Percentiles rank a stretch among this genome's conserved stretches.
Evolutionary conservation across 169 alveolate species (phyloP).

Genomic region (Amoebophrya sp.): DNA sequence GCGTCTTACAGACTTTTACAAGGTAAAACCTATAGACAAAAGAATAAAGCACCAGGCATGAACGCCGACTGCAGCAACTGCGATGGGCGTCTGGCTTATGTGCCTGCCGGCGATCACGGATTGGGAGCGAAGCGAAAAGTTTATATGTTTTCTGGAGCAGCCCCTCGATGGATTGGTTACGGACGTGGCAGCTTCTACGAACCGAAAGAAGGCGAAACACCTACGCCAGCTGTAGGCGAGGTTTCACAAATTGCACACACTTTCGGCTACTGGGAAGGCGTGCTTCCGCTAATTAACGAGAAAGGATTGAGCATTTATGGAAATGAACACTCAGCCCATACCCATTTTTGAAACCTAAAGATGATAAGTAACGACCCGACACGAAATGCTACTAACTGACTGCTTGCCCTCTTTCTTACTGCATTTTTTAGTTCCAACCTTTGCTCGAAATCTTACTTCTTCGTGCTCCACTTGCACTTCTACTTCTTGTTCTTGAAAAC

Average conservation of each 20-base stretch:
- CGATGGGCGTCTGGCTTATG: constrained; percentile 32
- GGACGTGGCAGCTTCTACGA: constrained; percentile 34
- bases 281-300: constrained; percentile 33
- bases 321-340: no score
- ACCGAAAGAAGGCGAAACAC: constrained; percentile 26
- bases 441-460: no score
- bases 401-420: no score
- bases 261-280: constrained; percentile 33
- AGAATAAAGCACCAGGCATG: no score
- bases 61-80: constrained; percentile 30
- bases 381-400: no score
- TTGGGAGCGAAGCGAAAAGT: background rate
- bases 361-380: no score
- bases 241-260: constrained; percentile 10
- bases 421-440: no score
- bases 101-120: background rate
- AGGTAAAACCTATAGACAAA: no score
- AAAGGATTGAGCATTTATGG: constrained; percentile 27
- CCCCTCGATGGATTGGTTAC: constrained; percentile 25
- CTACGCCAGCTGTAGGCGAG: background rate
- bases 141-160: background rate
- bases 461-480: no score
- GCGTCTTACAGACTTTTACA: no score
- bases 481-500: no score
- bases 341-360: no score